Percentiles rank a stretch among this genome's conserved stretches.
Evolutionary conservation across 495 filamentous ascomycete species (phyloP).

Genomic region (Aspergillus biplanus): DNA sequence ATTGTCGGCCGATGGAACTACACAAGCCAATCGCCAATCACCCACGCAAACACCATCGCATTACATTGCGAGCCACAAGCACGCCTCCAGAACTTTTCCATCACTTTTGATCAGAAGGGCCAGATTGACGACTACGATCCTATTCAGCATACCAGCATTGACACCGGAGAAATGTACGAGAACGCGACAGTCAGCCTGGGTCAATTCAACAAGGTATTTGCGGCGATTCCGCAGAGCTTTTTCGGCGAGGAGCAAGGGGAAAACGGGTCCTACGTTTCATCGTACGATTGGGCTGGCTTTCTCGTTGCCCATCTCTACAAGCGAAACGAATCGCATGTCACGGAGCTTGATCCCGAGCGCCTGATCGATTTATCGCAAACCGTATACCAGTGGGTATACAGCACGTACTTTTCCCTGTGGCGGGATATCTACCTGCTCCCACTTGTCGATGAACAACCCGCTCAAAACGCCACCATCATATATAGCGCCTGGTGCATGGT

Average conservation of each 20-base stretch:
- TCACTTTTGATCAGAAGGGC: slow-evolving; percentile 41
- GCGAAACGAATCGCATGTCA: slow-evolving; percentile 31
- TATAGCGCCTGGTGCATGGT: slow-evolving; percentile 42
- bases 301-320: slow-evolving; percentile 44
- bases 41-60: slow-evolving; percentile 40
- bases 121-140: slow-evolving; percentile 31
- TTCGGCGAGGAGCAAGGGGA: slow-evolving; percentile 33
- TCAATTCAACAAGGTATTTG: slow-evolving; percentile 49
- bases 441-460: slow-evolving; percentile 24
- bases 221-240: slow-evolving; percentile 42
- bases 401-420: slow-evolving; percentile 48
- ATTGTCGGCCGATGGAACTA: slow-evolving; percentile 48
- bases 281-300: slow-evolving; percentile 49
- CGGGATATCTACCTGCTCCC: slow-evolving; percentile 40
- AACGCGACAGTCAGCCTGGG: slow-evolving; percentile 46
- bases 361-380: slow-evolving; percentile 35
- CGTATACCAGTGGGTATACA: slow-evolving; percentile 49
- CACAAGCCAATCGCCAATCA: slow-evolving; percentile 28
- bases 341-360: slow-evolving; percentile 29
- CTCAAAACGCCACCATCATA: slow-evolving; percentile 36
- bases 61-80: slow-evolving; percentile 41
- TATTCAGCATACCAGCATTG: slow-evolving; percentile 29
- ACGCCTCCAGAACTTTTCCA: slow-evolving; percentile 31
- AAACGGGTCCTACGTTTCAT: slow-evolving; percentile 36
- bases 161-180: slow-evolving; percentile 37